A percentile compares a stretch with the other conserved stretches of the same genome.
Conservation (phyloP, 2,329 filamentous ascomycete genomes). For the Zasmidium cellare region DNA sequence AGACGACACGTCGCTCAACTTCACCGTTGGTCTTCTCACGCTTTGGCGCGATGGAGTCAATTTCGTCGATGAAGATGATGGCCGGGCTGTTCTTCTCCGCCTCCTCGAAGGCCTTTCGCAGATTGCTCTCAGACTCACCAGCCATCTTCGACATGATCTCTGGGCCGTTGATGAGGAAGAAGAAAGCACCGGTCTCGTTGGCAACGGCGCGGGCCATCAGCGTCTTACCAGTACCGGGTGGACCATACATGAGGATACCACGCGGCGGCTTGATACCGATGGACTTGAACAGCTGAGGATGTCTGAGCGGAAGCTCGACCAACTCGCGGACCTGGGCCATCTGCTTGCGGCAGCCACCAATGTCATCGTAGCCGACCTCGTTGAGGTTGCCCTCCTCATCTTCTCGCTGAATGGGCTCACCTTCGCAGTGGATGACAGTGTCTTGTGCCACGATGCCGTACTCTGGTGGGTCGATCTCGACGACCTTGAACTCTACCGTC, state of each 20-base stretch:
- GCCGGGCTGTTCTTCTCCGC: conserved; percentile 99
- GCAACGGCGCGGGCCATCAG: conserved; percentile 98
- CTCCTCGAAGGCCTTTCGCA: conserved; percentile 99
- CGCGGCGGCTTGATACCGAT: conserved; percentile 99
- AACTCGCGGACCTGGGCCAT: conserved; percentile 99
- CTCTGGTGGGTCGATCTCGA: conserved; percentile 97
- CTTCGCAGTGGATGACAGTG: conserved; percentile 98
- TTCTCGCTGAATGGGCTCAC: conserved; percentile 93
- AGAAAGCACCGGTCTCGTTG: conserved; percentile 98
- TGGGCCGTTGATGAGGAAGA: conserved; percentile 98
- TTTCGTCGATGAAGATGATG: conserved; percentile 99
- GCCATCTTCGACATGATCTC: conserved; percentile 99
- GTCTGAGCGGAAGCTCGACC: conserved; percentile 93
- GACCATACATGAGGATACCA: conserved; percentile 90
- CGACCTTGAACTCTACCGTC: conserved; percentile 99
- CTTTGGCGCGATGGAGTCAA: conserved; percentile 98
- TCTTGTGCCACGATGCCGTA: conserved; percentile 99
- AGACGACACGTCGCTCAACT: conserved; percentile 97
- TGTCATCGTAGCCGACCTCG: conserved; percentile 98
- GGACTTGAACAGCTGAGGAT: conserved; percentile 99
- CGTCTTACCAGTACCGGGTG: conserved; percentile 98
- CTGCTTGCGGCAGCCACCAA: conserved; percentile 98
- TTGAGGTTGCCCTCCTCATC: conserved; percentile 99
- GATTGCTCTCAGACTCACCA: conserved; percentile 96
- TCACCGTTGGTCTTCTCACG: conserved; percentile 99